A percentile compares a stretch with the other conserved stretches of the same genome.
Conservation (phyloP, 352 stramenopile species). For the Phytophthora fragariae region DNA sequence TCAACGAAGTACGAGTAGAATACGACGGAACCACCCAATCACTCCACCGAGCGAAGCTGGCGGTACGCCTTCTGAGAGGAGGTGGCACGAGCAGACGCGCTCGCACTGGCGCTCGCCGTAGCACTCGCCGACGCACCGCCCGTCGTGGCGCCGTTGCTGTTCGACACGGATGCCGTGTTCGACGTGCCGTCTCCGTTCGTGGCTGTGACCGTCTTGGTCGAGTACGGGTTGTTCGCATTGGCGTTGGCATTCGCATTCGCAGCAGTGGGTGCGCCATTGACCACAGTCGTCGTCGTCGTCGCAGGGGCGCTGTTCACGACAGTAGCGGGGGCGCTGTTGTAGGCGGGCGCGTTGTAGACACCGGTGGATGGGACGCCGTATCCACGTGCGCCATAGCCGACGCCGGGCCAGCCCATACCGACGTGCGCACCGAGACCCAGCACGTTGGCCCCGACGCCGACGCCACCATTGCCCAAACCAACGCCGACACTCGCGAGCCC, state of each 20-base stretch:
- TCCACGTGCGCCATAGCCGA: not conserved
- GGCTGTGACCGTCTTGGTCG: constrained; percentile 8
- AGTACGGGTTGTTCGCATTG: not conserved
- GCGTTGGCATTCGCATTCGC: not conserved
- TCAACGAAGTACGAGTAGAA: not conserved
- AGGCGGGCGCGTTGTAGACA: not conserved
- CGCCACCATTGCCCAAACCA: too few species aligned
- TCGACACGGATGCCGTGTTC: not conserved
- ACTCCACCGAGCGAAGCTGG: not conserved
- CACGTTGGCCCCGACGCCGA: constrained; percentile 9
- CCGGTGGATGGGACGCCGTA: not conserved
- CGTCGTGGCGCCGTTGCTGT: not conserved
- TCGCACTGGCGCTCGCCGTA: not conserved
- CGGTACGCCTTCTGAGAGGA: not conserved
- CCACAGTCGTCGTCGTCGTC: not conserved
- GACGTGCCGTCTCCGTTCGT: not conserved
- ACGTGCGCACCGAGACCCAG: not conserved
- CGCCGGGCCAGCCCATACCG: not conserved
- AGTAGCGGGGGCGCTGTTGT: not conserved
- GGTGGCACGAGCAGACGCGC: not conserved
- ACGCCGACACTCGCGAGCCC: too few species aligned
- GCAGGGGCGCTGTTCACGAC: not conserved
- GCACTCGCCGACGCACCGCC: constrained; percentile 12
- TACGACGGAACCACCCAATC: not conserved
- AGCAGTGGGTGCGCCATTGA: not conserved